Conservation (phyloP, 441 rosid species). For the Populus tomentosa region DNA sequence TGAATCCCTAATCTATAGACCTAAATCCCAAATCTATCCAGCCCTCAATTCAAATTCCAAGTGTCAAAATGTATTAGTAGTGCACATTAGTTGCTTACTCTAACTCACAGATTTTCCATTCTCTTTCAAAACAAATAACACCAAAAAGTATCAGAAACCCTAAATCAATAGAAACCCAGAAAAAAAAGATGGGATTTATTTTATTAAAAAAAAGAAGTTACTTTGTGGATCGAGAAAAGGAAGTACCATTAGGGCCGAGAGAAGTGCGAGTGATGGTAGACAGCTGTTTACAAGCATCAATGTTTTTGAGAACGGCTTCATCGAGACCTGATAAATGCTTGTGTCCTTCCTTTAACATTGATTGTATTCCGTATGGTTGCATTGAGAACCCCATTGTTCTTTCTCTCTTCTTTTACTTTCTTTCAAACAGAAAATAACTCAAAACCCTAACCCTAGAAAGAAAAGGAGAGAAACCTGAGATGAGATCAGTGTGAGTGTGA, state of each 20-base stretch:
- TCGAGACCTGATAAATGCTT: conserved; percentile 93
- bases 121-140: no score
- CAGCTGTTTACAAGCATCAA: conserved; percentile 97
- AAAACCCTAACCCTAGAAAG: background rate
- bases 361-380: conserved; percentile 88
- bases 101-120: background rate
- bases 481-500: background rate
- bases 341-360: conserved; percentile 98
- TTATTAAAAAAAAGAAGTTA: no score
- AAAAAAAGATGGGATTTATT: no score
- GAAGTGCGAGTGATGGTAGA: conserved; percentile 94
- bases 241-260: conserved; percentile 87
- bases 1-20: background rate
- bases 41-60: background rate
- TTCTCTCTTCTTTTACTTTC: conserved; percentile 1
- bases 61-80: background rate
- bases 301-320: conserved; percentile 92
- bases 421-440: background rate
- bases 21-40: background rate
- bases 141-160: no score
- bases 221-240: background rate
- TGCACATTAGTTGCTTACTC: background rate
- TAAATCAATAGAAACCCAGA: no score
- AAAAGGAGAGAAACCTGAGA: background rate
- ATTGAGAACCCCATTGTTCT: conserved; percentile 57